A percentile compares a stretch with the other conserved stretches of the same genome.
These are phyloP conservation scores for Phytophthora citricola DNA, from an alignment of 352 stramenopile genomes.

Conservation along the genomic window DNA sequence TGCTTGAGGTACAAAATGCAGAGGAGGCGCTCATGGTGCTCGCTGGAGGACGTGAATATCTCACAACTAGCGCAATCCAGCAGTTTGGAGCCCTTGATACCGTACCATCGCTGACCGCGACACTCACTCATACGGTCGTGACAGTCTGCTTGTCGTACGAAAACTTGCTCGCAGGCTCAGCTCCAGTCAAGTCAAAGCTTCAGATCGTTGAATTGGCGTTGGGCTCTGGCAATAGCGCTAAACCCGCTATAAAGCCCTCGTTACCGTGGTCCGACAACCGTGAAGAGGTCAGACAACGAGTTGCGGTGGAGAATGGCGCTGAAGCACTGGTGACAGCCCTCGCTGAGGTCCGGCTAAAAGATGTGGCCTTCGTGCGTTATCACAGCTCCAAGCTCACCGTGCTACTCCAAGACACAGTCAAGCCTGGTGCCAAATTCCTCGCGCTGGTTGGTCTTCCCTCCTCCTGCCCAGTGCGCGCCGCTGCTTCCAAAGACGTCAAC, in stretches of 20 bases:
- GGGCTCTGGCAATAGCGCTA: slow-evolving; percentile 12
- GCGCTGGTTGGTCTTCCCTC: slow-evolving; percentile 46
- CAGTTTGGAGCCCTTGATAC: slow-evolving; percentile 28
- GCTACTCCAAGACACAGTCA: slow-evolving; percentile 79
- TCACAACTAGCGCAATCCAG: slow-evolving; percentile 33
- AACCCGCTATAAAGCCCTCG: slow-evolving; percentile 8
- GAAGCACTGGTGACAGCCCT: slow-evolving; percentile 63
- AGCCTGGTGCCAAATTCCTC: slow-evolving; percentile 64
- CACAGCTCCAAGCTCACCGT: slow-evolving; percentile 84
- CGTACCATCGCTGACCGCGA: slow-evolving; percentile 13
- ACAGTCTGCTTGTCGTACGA: slow-evolving; percentile 70
- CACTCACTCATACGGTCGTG: slow-evolving; percentile 68
- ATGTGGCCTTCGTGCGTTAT: slow-evolving; percentile 71
- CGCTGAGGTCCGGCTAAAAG: slow-evolving; percentile 56
- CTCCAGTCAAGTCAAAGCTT: slow-evolving; percentile 62
- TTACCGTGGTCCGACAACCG: slow-evolving; percentile 42
- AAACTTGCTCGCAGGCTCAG: slow-evolving; percentile 46
- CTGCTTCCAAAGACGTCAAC: slow-evolving; percentile 13
- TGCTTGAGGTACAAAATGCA: slow-evolving; percentile 73
- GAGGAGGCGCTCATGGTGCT: slow-evolving; percentile 73
- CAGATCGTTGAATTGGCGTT: slow-evolving; percentile 76
- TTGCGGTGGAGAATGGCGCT: slow-evolving; percentile 66
- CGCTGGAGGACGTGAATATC: slow-evolving; percentile 52
- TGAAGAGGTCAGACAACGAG: slow-evolving; percentile 51
- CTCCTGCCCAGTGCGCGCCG: slow-evolving; percentile 6